These are phyloP conservation scores for Phytophthora vignae DNA, from an alignment of 352 stramenopile species.

Conservation along the genomic window DNA sequence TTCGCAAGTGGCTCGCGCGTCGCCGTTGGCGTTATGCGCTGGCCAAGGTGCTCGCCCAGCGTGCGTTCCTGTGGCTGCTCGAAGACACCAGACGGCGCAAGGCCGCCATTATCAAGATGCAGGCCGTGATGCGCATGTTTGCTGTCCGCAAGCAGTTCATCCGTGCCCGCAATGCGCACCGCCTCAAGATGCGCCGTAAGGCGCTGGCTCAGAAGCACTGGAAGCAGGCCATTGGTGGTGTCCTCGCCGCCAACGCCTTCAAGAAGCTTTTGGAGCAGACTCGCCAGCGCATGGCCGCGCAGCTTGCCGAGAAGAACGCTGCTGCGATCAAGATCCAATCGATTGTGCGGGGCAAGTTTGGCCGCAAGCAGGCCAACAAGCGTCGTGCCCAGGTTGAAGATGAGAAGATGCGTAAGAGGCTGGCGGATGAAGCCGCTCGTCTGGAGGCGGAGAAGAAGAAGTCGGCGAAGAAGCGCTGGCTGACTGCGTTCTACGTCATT, in stretches of 20 bases:
- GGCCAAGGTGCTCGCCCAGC: conserved; percentile 87
- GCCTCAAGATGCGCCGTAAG: conserved; percentile 74
- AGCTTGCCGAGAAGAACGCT: conserved; percentile 53
- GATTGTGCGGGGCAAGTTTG: conserved; percentile 85
- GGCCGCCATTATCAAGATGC: conserved; percentile 82
- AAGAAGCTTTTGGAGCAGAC: conserved; percentile 63
- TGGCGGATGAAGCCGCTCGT: conserved; percentile 80
- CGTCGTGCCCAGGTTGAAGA: conserved; percentile 74
- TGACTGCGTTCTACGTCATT: conserved; percentile 69
- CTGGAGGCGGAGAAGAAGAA: conserved; percentile 71
- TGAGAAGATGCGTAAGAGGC: conserved; percentile 79
- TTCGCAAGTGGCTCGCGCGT: conserved; percentile 87
- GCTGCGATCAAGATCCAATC: conserved; percentile 82
- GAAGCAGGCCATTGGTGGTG: conserved; percentile 69
- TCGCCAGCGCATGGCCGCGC: conserved; percentile 53
- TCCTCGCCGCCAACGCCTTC: conserved; percentile 77
- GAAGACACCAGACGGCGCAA: conserved; percentile 82
- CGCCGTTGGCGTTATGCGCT: conserved; percentile 86
- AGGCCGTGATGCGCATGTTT: conserved; percentile 89
- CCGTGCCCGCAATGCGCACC: conserved; percentile 66
- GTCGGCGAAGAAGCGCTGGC: conserved; percentile 84
- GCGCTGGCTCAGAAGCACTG: conserved; percentile 74
- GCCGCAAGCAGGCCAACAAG: conserved; percentile 75
- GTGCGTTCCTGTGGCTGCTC: conserved; percentile 81
- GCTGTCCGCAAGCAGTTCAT: conserved; percentile 88